phyloP scores from a whole-genome alignment of 2,329 filamentous ascomycete species.

The Cercospora citrullina region DNA sequence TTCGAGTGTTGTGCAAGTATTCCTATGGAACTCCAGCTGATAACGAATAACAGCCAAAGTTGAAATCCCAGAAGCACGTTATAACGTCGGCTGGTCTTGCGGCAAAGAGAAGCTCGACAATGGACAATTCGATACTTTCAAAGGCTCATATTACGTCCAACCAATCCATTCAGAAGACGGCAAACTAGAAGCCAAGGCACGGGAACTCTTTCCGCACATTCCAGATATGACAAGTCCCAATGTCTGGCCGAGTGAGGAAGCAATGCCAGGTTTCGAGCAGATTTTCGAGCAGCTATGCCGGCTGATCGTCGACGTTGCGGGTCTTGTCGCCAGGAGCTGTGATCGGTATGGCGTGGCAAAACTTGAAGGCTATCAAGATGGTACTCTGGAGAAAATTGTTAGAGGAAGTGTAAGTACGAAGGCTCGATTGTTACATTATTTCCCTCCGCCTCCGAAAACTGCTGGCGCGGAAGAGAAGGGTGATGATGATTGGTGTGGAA shows the following conservation, averaged over 20 bases:
- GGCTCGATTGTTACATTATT: constrained; percentile 90
- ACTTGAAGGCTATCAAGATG: constrained; percentile 71
- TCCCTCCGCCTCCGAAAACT: constrained; percentile 53
- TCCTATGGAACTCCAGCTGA: too few species aligned
- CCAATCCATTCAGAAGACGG: constrained; percentile 54
- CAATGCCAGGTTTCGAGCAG: constrained; percentile 72
- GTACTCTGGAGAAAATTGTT: constrained; percentile 86
- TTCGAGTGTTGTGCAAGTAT: too few species aligned
- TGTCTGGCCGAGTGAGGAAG: constrained; percentile 72
- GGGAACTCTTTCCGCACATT: constrained; percentile 63
- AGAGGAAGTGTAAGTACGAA: constrained; percentile 84
- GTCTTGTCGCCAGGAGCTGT: constrained; percentile 85
- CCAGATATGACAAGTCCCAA: constrained; percentile 89
- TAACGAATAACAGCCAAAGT: constrained; percentile 45
- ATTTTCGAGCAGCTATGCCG: constrained; percentile 74
- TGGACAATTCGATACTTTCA: constrained; percentile 74
- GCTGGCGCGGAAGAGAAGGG: constrained; percentile 43
- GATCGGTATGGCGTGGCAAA: constrained; percentile 80
- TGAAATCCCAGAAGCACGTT: constrained; percentile 56
- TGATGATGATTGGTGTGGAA: constrained; percentile 95
- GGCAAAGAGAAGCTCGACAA: constrained; percentile 80
- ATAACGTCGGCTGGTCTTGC: constrained; percentile 71
- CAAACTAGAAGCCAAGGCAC: constrained; percentile 59
- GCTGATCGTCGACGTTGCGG: constrained; percentile 85
- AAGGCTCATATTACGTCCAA: constrained; percentile 83